These are phyloP conservation scores for Ceriops tagal DNA, from an alignment of 345 rosid species.

Conservation along the genomic window DNA sequence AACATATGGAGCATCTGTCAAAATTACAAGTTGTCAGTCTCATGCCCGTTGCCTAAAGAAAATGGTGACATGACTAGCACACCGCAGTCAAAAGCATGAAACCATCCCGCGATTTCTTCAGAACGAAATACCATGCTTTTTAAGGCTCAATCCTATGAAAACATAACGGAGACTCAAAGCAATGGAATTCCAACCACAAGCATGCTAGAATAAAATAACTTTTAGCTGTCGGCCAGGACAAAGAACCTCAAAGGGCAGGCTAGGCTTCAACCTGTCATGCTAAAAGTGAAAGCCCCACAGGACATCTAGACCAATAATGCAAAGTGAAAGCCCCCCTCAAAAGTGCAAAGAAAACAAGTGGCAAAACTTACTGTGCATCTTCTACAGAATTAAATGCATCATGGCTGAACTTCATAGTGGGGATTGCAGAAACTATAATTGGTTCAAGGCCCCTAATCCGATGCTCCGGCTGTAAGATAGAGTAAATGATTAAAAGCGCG, in stretches of 20 bases:
- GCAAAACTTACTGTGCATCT: constrained; percentile 57
- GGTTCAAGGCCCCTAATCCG: constrained; percentile 50
- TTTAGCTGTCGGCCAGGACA: no score
- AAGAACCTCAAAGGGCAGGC: no score
- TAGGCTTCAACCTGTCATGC: no score
- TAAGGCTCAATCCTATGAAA: not conserved
- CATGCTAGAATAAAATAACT: no score
- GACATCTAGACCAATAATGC: not conserved
- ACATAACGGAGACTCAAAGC: not conserved
- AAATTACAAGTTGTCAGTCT: constrained; percentile 8
- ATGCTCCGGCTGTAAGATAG: constrained; percentile 40
- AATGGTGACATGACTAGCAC: not conserved
- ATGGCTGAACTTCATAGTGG: constrained; percentile 48
- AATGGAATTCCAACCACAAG: not conserved
- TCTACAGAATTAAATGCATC: constrained; percentile 46
- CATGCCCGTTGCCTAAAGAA: not conserved
- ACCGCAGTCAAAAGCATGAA: not conserved
- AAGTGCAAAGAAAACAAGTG: not conserved
- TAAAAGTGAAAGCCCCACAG: no score
- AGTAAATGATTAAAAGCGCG: not conserved
- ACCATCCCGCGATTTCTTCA: not conserved
- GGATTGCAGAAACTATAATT: constrained; percentile 58
- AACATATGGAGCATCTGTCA: constrained; percentile 63
- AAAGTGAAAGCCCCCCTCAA: no score
- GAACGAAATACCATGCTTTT: not conserved